These are phyloP conservation scores for Globisporangium mamillatum DNA, from an alignment of 352 stramenopile genomes.

Conservation along the genomic window DNA sequence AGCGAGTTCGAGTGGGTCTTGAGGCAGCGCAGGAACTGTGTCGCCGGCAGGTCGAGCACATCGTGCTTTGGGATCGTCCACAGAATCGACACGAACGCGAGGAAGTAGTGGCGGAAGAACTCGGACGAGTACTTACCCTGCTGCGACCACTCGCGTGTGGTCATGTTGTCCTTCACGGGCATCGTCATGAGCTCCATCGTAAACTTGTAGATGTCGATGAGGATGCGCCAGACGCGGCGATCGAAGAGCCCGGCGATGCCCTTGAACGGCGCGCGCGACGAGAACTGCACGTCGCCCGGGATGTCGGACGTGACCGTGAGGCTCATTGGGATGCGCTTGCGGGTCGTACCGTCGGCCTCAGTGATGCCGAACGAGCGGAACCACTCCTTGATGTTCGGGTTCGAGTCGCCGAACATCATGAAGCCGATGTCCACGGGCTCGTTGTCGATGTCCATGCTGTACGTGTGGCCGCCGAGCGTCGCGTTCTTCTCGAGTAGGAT, in stretches of 20 bases:
- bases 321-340: slow-evolving; percentile 86
- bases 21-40: slow-evolving; percentile 85
- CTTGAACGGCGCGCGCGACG: slow-evolving; percentile 73
- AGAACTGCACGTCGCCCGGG: slow-evolving; percentile 81
- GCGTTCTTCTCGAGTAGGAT: slow-evolving; percentile 81
- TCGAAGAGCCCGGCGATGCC: slow-evolving; percentile 70
- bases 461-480: slow-evolving; percentile 78
- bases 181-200: slow-evolving; percentile 86
- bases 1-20: slow-evolving; percentile 87
- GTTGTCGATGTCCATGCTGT: slow-evolving; percentile 85
- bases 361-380: slow-evolving; percentile 86
- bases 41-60: slow-evolving; percentile 76
- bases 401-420: slow-evolving; percentile 90
- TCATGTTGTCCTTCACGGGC: slow-evolving; percentile 71
- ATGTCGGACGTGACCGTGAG: slow-evolving; percentile 84
- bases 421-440: slow-evolving; percentile 86
- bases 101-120: slow-evolving; percentile 88
- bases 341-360: slow-evolving; percentile 80
- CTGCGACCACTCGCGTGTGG: slow-evolving; percentile 73
- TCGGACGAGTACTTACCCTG: slow-evolving; percentile 72
- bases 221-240: slow-evolving; percentile 75
- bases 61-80: slow-evolving; percentile 85
- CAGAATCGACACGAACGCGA: slow-evolving; percentile 83
- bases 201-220: slow-evolving; percentile 86
- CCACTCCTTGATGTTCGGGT: slow-evolving; percentile 90